Base-by-base conservation (phyloP, 2,329 filamentous ascomycete species). In the Metarhizium anisopliae region DNA sequence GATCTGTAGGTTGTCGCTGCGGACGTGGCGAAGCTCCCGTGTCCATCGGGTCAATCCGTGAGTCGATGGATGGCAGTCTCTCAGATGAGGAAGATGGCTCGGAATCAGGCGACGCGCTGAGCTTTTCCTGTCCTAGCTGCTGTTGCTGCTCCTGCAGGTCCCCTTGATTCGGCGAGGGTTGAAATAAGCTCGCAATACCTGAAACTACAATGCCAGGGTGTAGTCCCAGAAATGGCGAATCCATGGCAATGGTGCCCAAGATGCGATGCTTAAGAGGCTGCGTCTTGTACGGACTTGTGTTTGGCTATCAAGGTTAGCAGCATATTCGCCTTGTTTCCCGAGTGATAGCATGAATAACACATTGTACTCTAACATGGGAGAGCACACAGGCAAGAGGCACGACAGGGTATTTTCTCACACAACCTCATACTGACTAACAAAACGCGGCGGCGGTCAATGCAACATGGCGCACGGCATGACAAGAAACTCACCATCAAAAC, bases 131-230 rank as follows among this genome's bases (percentile, higher is more conserved):
- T 20, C 10, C 7, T 45, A 16, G 47, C 6, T 16, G 10, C 32
- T 53, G 6, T 56, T 56, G 47, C 13, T 20, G 36, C 7, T 43
- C 25, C 20, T 45, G 20, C 35, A 29, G 45, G 25, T 50, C 51
- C 30, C 59, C 56, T 6, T 60, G 61, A 25, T 62, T 64, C 14
- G 73, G 67, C 11, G 74, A 69, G 3, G 75, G 69, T 40, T 77
- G 73, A 69, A 96, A 94, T 11, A 95, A 77, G 65, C 89, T 93
- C 2, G 85, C 81, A 54, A 95, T 80, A 2, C 91, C 90, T 42
- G 88, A 88, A n/a, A 85, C 81, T 47, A 96, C 82, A 47, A 96
- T 87, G 6, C 92, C 89, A 1, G 90, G 91, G 69, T 96, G 90
- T 67, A 96, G 86, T 3, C 92, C 92, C 6, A 96, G 76, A 57